Evolutionary conservation across 192 early-diverging fungal genomes (phyloP), one percentile per base, ranked within the genome.

Genomic region (Backusella liffmaniae): DNA sequence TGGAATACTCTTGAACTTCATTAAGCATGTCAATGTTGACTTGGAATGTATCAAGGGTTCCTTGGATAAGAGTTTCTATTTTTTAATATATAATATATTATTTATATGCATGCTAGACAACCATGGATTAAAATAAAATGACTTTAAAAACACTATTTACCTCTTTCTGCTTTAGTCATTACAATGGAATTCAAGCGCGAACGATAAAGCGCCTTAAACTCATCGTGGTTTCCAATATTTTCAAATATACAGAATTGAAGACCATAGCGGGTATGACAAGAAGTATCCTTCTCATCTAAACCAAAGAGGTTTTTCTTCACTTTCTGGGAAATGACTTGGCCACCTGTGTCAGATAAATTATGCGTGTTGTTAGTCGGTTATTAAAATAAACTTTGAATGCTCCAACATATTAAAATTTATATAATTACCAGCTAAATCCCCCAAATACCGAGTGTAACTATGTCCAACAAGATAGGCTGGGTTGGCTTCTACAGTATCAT

Each of bases 401-500:
- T 44, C 15, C 15, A 15, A 44, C 15, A 16, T 15, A 15, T 44
- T 44, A 16, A 16, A 44, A 44, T 21, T 10, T 21, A 9, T 21
- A 56, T 21, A 56, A 56, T 56, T 56, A 56, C 53, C 80, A 13
- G 80, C 82, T 30, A 89, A 75, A 78, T 89, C 88, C 23, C 88
- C 88, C 1, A 89, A 66, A 77, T 89, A 89, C 18, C 88, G 85
- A 21, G 86, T 76, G 35, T 89, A 89, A 44, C 83, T 76, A 67
- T 89, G 87, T 46, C 87, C 86, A 34, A 88, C 76, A 39, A 89
- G 62, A 0, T 88, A 79, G 15, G 84, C 82, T 36, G 86, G 86
- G 67, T 85, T 83, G 13, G 75, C 73, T 44, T 56, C 30, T 8
- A 76, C 66, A 3, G 85, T 80, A 3, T 74, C 76, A 15, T 85